Percentiles rank a stretch among this genome's conserved stretches.
Evolutionary conservation across 2,329 filamentous ascomycete genomes (phyloP).

Genomic region (Trichophyton equinum): DNA sequence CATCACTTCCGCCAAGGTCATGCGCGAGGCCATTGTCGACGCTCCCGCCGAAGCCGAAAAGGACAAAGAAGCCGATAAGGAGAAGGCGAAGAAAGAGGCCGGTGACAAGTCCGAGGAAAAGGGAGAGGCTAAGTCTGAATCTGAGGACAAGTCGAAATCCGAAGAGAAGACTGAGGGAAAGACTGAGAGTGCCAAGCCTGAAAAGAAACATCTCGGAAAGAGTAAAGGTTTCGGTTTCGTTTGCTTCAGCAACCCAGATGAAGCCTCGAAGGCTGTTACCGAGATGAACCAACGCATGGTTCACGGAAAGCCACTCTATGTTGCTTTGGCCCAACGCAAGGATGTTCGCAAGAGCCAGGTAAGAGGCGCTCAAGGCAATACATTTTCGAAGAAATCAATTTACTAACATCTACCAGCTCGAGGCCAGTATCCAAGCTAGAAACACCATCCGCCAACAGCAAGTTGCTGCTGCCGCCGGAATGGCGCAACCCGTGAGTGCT

Average conservation of each 20-base stretch:
- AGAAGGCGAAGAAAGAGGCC: slow-evolving; percentile 37
- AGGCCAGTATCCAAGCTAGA: slow-evolving; percentile 97
- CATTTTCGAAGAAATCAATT: neutral
- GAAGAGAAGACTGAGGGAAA: slow-evolving; percentile 39
- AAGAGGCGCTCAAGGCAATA: slow-evolving; percentile 7
- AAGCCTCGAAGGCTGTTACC: slow-evolving; percentile 95
- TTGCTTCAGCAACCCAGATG: slow-evolving; percentile 98
- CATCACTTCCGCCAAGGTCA: slow-evolving; percentile 98
- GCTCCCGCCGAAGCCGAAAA: slow-evolving; percentile 34
- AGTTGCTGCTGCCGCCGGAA: slow-evolving; percentile 76
- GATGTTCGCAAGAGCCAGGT: slow-evolving; percentile 94
- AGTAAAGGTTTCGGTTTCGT: slow-evolving; percentile 99
- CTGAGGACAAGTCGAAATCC: slow-evolving; percentile 20
- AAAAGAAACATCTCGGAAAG: slow-evolving; percentile 70
- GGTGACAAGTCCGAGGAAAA: slow-evolving; percentile 35
- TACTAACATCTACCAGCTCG: slow-evolving; percentile 43
- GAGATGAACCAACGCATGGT: slow-evolving; percentile 99
- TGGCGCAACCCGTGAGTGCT: slow-evolving; percentile 49
- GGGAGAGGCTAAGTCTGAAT: neutral
- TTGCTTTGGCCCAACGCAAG: slow-evolving; percentile 96
- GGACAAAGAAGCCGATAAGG: slow-evolving; percentile 41
- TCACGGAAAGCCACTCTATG: slow-evolving; percentile 90
- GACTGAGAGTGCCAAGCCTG: slow-evolving; percentile 42
- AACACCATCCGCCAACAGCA: slow-evolving; percentile 99
- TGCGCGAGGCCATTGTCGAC: slow-evolving; percentile 57